Conservation (phyloP, 768 basidiomycete species). For the Suillus fuscotomentosus region DNA sequence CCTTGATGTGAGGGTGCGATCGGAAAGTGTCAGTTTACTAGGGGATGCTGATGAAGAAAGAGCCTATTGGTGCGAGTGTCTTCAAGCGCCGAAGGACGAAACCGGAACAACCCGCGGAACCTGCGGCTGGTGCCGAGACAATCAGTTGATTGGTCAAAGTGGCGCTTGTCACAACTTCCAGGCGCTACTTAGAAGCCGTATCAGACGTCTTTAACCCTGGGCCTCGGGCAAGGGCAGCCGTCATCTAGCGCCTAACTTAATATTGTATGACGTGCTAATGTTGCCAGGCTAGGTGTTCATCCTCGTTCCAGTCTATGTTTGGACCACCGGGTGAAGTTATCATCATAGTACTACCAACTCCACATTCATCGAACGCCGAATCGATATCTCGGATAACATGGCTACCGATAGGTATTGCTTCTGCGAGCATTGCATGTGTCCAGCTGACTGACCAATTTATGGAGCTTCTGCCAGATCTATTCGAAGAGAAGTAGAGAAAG, state of each 20-base stretch:
- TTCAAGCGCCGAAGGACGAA: neutral
- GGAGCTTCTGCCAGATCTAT: neutral
- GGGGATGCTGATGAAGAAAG: neutral
- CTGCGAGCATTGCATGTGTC: neutral
- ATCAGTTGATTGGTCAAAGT: neutral
- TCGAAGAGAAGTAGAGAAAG: neutral
- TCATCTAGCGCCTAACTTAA: neutral
- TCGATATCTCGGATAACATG: neutral
- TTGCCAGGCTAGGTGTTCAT: neutral
- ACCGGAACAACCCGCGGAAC: neutral
- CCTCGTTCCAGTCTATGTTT: neutral
- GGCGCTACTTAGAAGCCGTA: neutral
- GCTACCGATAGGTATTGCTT: neutral
- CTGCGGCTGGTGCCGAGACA: neutral
- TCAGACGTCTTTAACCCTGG: neutral
- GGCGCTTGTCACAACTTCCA: neutral
- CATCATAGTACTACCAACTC: neutral
- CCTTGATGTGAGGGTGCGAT: neutral
- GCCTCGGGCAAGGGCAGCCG: neutral
- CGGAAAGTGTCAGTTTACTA: neutral
- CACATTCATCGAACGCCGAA: neutral
- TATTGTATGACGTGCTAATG: neutral
- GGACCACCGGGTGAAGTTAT: neutral
- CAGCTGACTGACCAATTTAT: neutral
- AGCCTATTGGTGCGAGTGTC: neutral